Evolutionary conservation across 371 early-diverging fungal species (phyloP).

Genomic region (Zancudomyces culisetae): DNA sequence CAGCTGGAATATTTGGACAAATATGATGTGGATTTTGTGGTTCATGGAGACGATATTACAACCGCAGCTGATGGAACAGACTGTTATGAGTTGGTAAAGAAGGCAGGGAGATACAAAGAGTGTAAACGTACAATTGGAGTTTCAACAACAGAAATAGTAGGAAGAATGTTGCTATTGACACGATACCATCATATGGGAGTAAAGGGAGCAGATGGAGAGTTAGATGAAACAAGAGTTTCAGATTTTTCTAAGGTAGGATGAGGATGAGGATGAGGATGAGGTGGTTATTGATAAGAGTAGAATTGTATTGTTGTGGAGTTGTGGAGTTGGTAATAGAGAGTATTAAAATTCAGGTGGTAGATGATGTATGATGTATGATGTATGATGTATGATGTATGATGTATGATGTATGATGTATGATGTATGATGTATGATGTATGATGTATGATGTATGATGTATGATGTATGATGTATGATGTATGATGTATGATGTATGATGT

Average conservation of each 20-base stretch:
- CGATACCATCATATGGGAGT: slow-evolving; percentile 59
- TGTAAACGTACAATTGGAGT: slow-evolving; percentile 87
- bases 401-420: too few species aligned
- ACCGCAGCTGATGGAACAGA: slow-evolving; percentile 87
- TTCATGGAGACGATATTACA: slow-evolving; percentile 92
- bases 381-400: too few species aligned
- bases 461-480: too few species aligned
- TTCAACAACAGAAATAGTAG: slow-evolving; percentile 88
- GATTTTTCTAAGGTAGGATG: slow-evolving; percentile 30
- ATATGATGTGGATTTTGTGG: slow-evolving; percentile 77
- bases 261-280: too few species aligned
- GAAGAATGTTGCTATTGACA: slow-evolving; percentile 87
- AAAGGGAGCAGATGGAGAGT: slow-evolving; percentile 21
- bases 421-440: too few species aligned
- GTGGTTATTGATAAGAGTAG: too few species aligned
- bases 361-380: too few species aligned
- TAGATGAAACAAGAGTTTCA: slow-evolving; percentile 39
- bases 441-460: too few species aligned
- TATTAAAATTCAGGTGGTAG: too few species aligned
- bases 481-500: too few species aligned
- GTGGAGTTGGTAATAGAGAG: too few species aligned
- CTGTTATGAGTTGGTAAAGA: slow-evolving; percentile 85
- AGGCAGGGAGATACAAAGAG: slow-evolving; percentile 82
- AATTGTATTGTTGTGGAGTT: too few species aligned
- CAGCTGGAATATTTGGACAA: slow-evolving; percentile 58